Evolutionary conservation across 371 early-diverging fungal genomes (phyloP).

Genomic region (Saksenaea oblongispora): DNA sequence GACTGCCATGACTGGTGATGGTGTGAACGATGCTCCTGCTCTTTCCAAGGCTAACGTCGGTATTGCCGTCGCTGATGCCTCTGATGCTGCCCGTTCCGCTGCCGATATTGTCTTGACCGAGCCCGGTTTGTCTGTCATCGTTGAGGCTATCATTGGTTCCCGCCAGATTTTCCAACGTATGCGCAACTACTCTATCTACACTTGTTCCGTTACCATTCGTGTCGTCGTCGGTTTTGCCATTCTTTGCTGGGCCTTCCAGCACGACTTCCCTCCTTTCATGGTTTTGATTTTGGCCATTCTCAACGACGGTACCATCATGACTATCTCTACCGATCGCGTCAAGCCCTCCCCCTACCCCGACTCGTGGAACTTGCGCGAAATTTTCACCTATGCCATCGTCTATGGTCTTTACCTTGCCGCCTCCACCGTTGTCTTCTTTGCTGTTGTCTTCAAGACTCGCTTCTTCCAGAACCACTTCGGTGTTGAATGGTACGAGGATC

Average conservation of each 20-base stretch:
- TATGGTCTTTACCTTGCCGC: constrained; percentile 49
- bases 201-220: constrained; percentile 57
- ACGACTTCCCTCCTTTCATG: constrained; percentile 58
- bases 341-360: constrained; percentile 49
- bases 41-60: constrained; percentile 80
- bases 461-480: constrained; percentile 50
- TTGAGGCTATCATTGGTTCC: constrained; percentile 57
- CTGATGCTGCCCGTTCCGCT: constrained; percentile 71
- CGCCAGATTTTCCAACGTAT: constrained; percentile 69
- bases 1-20: constrained; percentile 92
- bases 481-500: constrained; percentile 22
- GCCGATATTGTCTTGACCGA: constrained; percentile 72
- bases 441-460: constrained; percentile 31
- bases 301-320: constrained; percentile 56
- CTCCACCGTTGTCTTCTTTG: constrained; percentile 47
- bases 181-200: constrained; percentile 52
- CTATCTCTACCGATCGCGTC: constrained; percentile 52
- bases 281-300: constrained; percentile 50
- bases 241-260: constrained; percentile 48
- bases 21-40: constrained; percentile 94
- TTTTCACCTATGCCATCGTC: constrained; percentile 49
- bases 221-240: constrained; percentile 55
- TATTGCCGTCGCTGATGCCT: constrained; percentile 76
- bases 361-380: constrained; percentile 51
- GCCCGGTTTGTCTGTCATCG: constrained; percentile 69